phyloP scores from a whole-genome alignment of 495 filamentous ascomycete species.

The Ramalina intermedia region DNA sequence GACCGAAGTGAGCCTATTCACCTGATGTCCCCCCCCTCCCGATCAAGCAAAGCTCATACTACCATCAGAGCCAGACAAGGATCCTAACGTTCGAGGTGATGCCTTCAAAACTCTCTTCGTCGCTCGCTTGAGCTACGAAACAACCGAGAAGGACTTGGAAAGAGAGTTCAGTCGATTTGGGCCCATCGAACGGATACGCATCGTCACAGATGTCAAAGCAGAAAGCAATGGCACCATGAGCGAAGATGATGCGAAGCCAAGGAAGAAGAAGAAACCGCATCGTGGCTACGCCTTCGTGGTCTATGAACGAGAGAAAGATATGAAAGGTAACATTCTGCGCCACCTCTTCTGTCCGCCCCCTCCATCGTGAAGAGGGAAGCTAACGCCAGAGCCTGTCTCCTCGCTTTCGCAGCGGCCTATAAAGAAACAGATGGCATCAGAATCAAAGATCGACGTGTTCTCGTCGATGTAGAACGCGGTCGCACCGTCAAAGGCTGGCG shows the following conservation, averaged over 20 bases:
- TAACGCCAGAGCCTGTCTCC: conserved; percentile 14
- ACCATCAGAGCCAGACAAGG: conserved; percentile 51
- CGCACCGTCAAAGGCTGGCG: conserved; percentile 92
- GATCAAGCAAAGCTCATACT: background rate
- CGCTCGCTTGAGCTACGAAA: conserved; percentile 75
- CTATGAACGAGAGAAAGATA: conserved; percentile 93
- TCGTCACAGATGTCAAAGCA: conserved; percentile 49
- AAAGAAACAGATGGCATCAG: conserved; percentile 82
- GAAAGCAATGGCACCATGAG: conserved; percentile 20
- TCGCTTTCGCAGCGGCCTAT: conserved; percentile 47
- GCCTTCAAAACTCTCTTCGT: conserved; percentile 93
- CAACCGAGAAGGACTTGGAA: conserved; percentile 78
- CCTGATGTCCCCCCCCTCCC: background rate
- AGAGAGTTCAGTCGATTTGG: conserved; percentile 90
- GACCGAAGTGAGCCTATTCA: background rate
- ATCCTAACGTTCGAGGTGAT: conserved; percentile 79
- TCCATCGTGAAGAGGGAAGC: conserved; percentile 22
- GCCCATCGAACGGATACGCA: conserved; percentile 90
- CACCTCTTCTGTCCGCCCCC: conserved; percentile 18
- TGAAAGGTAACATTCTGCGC: conserved; percentile 73
- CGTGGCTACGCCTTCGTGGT: conserved; percentile 94
- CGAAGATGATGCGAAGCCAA: conserved; percentile 32
- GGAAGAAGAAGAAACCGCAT: conserved; percentile 70
- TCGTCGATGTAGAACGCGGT: conserved; percentile 93
- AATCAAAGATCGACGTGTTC: conserved; percentile 80